phyloP scores from a whole-genome alignment of 768 basidiomycete genomes.

The Suillus alpinus region DNA sequence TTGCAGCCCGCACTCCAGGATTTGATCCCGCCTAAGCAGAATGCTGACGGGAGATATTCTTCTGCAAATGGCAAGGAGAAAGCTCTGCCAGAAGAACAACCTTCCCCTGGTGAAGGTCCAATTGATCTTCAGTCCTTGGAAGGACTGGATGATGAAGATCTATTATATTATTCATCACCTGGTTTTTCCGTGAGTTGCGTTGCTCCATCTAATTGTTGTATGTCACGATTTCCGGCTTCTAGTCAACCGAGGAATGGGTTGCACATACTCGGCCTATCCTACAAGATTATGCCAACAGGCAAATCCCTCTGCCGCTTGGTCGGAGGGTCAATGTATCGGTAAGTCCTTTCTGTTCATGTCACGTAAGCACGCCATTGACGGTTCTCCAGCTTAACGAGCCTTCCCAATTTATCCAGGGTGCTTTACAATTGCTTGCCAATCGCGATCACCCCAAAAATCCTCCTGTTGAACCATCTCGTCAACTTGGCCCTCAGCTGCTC shows the following conservation, averaged over 20 bases:
- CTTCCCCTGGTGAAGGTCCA: background rate
- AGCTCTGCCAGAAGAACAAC: background rate
- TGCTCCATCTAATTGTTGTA: background rate
- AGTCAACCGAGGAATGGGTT: slow-evolving; percentile 23
- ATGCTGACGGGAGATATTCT: slow-evolving; percentile 6
- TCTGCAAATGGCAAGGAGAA: slow-evolving; percentile 18
- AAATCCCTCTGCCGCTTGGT: slow-evolving; percentile 23
- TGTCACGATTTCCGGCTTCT: background rate
- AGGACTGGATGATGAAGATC: no score
- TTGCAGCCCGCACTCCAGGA: slow-evolving; percentile 9
- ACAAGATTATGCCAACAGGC: slow-evolving; percentile 27
- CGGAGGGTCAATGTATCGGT: slow-evolving; percentile 24
- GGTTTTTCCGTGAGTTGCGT: background rate
- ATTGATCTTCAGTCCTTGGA: background rate
- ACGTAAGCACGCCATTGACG: slow-evolving; percentile 3
- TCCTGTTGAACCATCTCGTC: slow-evolving; percentile 13
- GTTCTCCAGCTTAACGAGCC: slow-evolving; percentile 21
- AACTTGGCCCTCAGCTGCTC: slow-evolving; percentile 28
- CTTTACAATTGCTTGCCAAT: slow-evolving; percentile 27
- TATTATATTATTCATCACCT: background rate
- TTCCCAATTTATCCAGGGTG: slow-evolving; percentile 22
- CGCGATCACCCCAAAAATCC: slow-evolving; percentile 14
- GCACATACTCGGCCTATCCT: slow-evolving; percentile 20
- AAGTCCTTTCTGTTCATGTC: background rate
- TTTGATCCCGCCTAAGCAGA: background rate